Conservation (phyloP, 768 basidiomycete species). For the Epithele typhae region DNA sequence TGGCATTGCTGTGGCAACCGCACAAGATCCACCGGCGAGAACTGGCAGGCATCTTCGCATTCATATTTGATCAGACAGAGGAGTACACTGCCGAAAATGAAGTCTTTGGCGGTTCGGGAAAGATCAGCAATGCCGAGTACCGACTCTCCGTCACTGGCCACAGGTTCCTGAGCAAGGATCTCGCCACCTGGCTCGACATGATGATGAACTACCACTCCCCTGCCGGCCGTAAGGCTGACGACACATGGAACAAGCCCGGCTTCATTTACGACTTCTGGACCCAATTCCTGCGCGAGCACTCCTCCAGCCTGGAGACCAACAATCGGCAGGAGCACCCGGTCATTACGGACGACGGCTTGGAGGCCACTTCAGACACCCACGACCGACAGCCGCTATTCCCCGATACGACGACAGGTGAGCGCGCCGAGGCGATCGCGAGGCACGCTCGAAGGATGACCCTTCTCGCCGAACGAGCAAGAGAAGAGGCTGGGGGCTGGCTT, state of each 20-base stretch:
- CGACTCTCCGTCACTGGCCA: neutral
- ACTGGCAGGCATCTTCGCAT: neutral
- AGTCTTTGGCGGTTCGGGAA: neutral
- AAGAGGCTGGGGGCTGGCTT: no score
- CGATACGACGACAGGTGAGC: no score
- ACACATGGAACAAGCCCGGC: slow-evolving; percentile 1
- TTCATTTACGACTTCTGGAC: slow-evolving; percentile 1
- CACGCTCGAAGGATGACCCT: no score
- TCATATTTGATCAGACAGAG: neutral
- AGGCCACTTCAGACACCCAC: neutral
- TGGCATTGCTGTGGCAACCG: neutral
- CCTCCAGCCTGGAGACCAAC: no score
- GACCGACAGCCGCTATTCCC: no score
- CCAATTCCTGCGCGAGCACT: neutral
- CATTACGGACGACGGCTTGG: neutral
- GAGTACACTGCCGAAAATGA: no score
- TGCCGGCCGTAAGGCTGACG: neutral
- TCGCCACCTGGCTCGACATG: neutral
- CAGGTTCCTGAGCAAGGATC: neutral
- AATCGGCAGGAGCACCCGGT: no score
- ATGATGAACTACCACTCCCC: slow-evolving; percentile 1
- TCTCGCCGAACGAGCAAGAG: no score
- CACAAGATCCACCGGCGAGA: neutral
- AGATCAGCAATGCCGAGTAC: neutral
- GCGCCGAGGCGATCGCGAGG: no score